Conservation (phyloP, 164 flowering plant species). For the Malania oleifera region DNA sequence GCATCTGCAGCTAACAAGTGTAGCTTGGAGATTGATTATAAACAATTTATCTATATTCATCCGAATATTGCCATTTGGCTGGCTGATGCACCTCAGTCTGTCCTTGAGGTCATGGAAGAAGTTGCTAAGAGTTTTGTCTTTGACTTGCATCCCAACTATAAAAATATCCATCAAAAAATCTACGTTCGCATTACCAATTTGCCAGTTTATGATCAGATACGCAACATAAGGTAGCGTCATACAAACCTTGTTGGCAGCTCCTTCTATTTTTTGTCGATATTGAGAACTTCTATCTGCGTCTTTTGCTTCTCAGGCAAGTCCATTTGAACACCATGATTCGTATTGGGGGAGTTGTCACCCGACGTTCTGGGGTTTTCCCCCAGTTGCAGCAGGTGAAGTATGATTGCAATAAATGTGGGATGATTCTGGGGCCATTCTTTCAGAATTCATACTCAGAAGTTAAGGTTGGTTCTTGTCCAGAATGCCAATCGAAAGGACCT, state of each 20-base stretch:
- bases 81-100: slow-evolving; percentile 98
- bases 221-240: slow-evolving; percentile 70
- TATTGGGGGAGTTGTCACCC: slow-evolving; percentile 94
- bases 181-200: slow-evolving; percentile 82
- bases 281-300: neutral
- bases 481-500: slow-evolving; percentile 98
- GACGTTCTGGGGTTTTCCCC: slow-evolving; percentile 96
- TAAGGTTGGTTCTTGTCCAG: slow-evolving; percentile 97
- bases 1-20: slow-evolving; percentile 80
- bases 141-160: slow-evolving; percentile 79
- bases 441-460: slow-evolving; percentile 98
- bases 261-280: slow-evolving; percentile 1
- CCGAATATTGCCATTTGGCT: slow-evolving; percentile 99
- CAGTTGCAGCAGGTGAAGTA: slow-evolving; percentile 94
- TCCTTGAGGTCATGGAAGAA: slow-evolving; percentile 97
- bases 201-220: slow-evolving; percentile 95
- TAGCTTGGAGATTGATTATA: slow-evolving; percentile 96
- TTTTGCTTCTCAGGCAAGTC: slow-evolving; percentile 62
- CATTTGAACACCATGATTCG: slow-evolving; percentile 99
- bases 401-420: slow-evolving; percentile 74
- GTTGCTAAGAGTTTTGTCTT: slow-evolving; percentile 84
- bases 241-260: neutral
- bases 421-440: slow-evolving; percentile 84
- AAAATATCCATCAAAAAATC: slow-evolving; percentile 76
- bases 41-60: slow-evolving; percentile 77